Conservation (phyloP, 192 early-diverging fungal species). For the Linnemannia elongata region DNA sequence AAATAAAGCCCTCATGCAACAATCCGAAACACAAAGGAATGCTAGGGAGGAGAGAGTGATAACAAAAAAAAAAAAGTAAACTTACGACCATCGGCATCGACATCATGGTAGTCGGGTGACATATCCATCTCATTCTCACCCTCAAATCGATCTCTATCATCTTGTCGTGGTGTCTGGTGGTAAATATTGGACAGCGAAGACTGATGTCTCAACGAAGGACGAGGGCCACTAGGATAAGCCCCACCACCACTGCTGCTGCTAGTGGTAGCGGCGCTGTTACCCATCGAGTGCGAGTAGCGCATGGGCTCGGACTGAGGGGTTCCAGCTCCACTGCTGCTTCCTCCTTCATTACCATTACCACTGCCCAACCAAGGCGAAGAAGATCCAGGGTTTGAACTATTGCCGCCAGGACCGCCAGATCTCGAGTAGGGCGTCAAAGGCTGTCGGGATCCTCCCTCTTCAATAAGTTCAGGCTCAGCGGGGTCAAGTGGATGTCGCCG, state of each 20-base stretch:
- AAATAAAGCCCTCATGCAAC: not conserved
- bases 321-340: not conserved
- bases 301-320: conserved; percentile 26
- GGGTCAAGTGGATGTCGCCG: conserved; percentile 26
- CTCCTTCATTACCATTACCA: not conserved
- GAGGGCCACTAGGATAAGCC: not conserved
- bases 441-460: conserved; percentile 10
- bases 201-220: conserved; percentile 30
- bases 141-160: conserved; percentile 29
- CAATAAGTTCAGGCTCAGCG: not conserved
- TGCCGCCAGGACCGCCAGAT: not conserved
- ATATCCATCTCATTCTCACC: conserved; percentile 28
- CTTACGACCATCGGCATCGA: conserved; percentile 43
- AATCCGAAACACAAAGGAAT: not conserved
- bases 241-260: not conserved
- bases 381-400: not conserved
- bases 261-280: not conserved
- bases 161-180: conserved; percentile 29
- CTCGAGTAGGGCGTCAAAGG: conserved; percentile 27
- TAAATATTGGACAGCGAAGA: conserved; percentile 29
- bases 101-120: conserved; percentile 34
- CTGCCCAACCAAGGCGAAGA: conserved; percentile 26
- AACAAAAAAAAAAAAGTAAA: not conserved
- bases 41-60: no score
- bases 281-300: conserved; percentile 30